Evolutionary conservation across 2,329 filamentous ascomycete species (phyloP).

Genomic region (Podosphaera aphanis): DNA sequence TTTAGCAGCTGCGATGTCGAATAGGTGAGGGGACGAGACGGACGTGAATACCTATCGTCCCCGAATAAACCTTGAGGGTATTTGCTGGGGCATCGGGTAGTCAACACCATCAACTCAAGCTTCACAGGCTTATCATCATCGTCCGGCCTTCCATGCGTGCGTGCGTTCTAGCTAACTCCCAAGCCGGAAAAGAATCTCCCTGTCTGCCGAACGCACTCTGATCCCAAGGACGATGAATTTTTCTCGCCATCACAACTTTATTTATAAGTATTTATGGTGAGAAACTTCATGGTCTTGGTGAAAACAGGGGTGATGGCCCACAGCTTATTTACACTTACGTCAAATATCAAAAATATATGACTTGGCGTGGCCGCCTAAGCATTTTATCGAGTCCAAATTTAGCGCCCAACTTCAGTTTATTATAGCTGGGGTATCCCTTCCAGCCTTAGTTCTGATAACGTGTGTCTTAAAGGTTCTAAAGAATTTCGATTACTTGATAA

Average conservation of each 20-base stretch:
- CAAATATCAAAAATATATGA: background rate
- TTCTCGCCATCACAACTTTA: background rate
- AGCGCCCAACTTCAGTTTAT: background rate
- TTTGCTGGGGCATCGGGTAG: background rate
- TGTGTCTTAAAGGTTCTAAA: too few relatives aligned
- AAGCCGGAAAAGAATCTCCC: background rate
- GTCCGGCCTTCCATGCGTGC: background rate
- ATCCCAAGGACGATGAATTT: background rate
- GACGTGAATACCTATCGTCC: background rate
- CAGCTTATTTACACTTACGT: background rate
- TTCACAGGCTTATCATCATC: background rate
- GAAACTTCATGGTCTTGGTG: background rate
- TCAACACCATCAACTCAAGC: background rate
- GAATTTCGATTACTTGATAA: background rate
- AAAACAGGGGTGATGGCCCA: background rate
- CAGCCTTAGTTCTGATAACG: background rate
- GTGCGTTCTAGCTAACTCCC: background rate
- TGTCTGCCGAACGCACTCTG: too few relatives aligned
- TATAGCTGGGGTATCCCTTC: background rate
- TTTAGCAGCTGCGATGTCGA: background rate
- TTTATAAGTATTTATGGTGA: background rate
- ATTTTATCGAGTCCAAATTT: background rate
- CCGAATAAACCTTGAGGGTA: background rate
- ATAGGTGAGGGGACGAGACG: too few relatives aligned
- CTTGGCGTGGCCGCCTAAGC: background rate